Evolutionary conservation across 495 filamentous ascomycete species (phyloP).

Genomic region (Annulohypoxylon stygium): DNA sequence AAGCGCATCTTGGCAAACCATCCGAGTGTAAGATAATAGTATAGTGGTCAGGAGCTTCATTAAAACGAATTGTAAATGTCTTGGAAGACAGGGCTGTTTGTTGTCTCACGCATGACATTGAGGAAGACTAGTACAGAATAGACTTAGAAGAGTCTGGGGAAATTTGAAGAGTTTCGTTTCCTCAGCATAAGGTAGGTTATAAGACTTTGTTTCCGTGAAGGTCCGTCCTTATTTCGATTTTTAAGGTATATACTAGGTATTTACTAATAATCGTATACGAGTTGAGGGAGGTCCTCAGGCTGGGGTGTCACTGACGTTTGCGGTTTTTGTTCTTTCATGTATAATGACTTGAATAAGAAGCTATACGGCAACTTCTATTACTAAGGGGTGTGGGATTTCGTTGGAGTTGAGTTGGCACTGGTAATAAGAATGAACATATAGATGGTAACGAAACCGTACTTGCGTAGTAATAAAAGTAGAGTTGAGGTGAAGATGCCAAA

Average conservation of each 20-base stretch:
- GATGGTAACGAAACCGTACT: not conserved
- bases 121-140: conserved; percentile 16
- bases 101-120: conserved; percentile 4
- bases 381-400: not conserved
- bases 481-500: conserved; percentile 3
- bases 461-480: conserved; percentile 4
- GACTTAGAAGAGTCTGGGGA: conserved; percentile 20
- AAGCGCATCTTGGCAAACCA: not conserved
- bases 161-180: conserved; percentile 19
- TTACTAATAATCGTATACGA: conserved; percentile 5
- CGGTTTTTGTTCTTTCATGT: not conserved
- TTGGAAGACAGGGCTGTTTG: not conserved
- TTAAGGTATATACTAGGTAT: conserved; percentile 12
- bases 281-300: conserved; percentile 32
- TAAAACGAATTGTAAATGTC: conserved; percentile 1
- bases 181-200: conserved; percentile 28
- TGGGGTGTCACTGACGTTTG: conserved; percentile 21
- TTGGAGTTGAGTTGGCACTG: not conserved
- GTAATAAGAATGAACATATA: not conserved
- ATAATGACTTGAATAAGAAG: conserved; percentile 4
- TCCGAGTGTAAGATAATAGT: not conserved
- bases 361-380: not conserved
- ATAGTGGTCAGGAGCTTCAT: conserved; percentile 7
- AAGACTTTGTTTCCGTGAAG: conserved; percentile 29
- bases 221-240: conserved; percentile 46